These are phyloP conservation scores for Paecilomyces variotii DNA, from an alignment of 2,329 filamentous ascomycete genomes.

Conservation along the genomic window DNA sequence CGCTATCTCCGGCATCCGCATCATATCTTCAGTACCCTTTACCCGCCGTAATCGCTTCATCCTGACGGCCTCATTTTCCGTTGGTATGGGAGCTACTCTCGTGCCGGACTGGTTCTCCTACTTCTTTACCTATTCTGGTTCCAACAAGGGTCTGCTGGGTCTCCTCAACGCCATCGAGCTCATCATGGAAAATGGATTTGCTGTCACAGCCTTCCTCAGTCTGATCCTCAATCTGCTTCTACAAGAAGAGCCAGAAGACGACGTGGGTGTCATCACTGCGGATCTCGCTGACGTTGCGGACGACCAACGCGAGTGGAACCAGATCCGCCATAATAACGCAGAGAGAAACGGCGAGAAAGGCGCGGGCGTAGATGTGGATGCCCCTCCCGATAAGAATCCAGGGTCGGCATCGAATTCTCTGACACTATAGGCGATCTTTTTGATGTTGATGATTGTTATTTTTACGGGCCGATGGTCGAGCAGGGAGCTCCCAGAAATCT, in stretches of 20 bases:
- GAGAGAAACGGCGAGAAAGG: neutral
- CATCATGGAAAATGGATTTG: conserved; percentile 57
- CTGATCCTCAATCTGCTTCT: conserved; percentile 66
- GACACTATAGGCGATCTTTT: neutral
- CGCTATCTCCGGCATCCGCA: conserved; percentile 57
- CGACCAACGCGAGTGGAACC: conserved; percentile 8
- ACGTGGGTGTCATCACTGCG: conserved; percentile 26
- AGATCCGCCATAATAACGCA: neutral
- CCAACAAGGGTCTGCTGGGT: conserved; percentile 62
- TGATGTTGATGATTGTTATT: neutral
- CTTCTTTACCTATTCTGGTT: conserved; percentile 37
- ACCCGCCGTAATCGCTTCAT: conserved; percentile 61
- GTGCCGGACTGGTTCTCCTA: conserved; percentile 42
- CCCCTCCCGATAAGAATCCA: neutral
- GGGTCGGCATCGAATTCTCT: neutral
- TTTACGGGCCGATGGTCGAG: neutral
- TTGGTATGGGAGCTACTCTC: conserved; percentile 50
- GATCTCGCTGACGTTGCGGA: conserved; percentile 13
- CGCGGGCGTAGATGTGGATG: neutral
- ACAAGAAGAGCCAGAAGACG: conserved; percentile 67
- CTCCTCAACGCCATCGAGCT: conserved; percentile 48
- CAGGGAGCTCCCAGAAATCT: neutral
- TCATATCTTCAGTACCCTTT: conserved; percentile 55
- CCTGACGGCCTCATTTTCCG: conserved; percentile 52
- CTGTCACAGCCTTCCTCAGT: conserved; percentile 62